phyloP scores from a whole-genome alignment of 306 rosid species.

The Trifolium fragiferum region DNA sequence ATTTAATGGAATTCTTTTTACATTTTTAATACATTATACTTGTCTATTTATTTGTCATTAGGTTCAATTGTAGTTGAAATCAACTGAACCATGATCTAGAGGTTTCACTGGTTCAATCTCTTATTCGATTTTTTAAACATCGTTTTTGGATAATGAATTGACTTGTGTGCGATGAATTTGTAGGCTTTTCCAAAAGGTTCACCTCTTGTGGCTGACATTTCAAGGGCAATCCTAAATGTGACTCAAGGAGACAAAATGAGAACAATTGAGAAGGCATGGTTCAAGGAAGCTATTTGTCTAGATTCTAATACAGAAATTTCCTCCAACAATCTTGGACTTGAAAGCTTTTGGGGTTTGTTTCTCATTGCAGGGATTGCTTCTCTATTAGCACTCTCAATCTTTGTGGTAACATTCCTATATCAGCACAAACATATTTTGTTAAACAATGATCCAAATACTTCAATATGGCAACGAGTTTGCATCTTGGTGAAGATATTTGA shows the following conservation, averaged over 20 bases:
- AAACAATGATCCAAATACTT: not conserved
- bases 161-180: not conserved
- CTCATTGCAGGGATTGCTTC: conserved; percentile 51
- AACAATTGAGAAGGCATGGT: conserved; percentile 54
- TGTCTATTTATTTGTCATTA: no score
- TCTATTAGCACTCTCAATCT: conserved; percentile 42
- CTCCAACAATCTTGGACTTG: conserved; percentile 41
- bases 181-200: not conserved
- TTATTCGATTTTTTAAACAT: no score
- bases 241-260: conserved; percentile 59
- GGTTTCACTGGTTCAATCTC: no score
- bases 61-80: no score
- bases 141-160: no score
- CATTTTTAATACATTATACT: no score
- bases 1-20: no score
- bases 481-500: conserved; percentile 38
- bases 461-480: conserved; percentile 43
- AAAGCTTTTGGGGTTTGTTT: conserved; percentile 57
- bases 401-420: conserved; percentile 38
- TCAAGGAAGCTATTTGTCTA: conserved; percentile 37
- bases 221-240: conserved; percentile 60
- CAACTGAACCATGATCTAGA: no score
- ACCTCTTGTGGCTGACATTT: conserved; percentile 57
- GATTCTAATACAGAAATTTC: conserved; percentile 38
- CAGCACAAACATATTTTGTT: conserved; percentile 38